phyloP scores from a whole-genome alignment of 2,329 filamentous ascomycete genomes.

The Cytospora piceicola region DNA sequence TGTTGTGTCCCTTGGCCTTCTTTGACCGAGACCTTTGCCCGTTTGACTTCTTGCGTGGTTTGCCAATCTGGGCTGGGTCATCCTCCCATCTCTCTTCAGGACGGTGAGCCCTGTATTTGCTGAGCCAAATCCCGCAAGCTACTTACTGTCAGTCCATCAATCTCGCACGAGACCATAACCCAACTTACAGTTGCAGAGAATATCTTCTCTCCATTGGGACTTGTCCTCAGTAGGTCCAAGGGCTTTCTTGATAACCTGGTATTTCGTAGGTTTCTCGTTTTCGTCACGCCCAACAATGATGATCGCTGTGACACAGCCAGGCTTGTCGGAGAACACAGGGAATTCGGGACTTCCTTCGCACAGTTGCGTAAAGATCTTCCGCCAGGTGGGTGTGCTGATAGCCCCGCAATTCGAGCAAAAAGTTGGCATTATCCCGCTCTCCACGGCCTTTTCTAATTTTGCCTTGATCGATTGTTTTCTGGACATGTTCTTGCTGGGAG shows the following conservation, averaged over 20 bases:
- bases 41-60: constrained; percentile 54
- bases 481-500: constrained; percentile 66
- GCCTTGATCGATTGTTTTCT: constrained; percentile 66
- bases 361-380: constrained; percentile 85
- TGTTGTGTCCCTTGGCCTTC: constrained; percentile 54
- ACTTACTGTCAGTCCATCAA: constrained; percentile 37
- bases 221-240: constrained; percentile 66
- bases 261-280: constrained; percentile 64
- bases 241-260: constrained; percentile 79
- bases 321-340: constrained; percentile 72
- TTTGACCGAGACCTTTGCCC: constrained; percentile 49
- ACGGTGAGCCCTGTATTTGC: constrained; percentile 83
- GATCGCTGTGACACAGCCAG: constrained; percentile 75
- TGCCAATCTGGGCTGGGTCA: constrained; percentile 55
- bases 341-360: constrained; percentile 70
- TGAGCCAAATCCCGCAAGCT: constrained; percentile 93
- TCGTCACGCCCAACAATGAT: constrained; percentile 67
- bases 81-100: constrained; percentile 84
- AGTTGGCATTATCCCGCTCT: constrained; percentile 81
- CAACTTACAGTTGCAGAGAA: constrained; percentile 84
- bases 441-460: constrained; percentile 65
- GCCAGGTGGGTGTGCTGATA: constrained; percentile 95
- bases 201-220: constrained; percentile 68
- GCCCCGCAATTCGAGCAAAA: constrained; percentile 93
- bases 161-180: constrained; percentile 13